Percentiles rank a stretch among this genome's conserved stretches.
phyloP scores from a whole-genome alignment of 2,329 filamentous ascomycete genomes.

The Sarocladiaceae sp. region DNA sequence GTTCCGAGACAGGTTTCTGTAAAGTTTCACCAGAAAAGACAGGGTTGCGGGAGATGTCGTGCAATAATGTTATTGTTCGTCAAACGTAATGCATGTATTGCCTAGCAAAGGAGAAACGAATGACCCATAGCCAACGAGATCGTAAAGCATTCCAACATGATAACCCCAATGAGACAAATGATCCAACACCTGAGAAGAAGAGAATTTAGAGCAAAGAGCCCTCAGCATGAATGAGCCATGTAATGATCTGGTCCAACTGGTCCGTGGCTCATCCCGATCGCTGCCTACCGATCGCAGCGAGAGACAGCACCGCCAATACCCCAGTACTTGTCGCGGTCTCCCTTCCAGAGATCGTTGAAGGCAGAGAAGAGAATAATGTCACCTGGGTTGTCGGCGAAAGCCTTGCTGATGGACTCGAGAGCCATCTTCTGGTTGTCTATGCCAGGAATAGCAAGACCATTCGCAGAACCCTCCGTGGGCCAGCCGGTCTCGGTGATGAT shows the following conservation, averaged over 20 bases:
- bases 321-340: constrained; percentile 72
- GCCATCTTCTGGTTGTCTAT: constrained; percentile 62
- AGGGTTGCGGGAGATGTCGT: background rate
- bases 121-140: background rate
- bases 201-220: background rate
- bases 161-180: no score
- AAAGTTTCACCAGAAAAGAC: no score
- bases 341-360: constrained; percentile 79
- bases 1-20: no score
- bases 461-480: constrained; percentile 65
- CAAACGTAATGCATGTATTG: background rate
- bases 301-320: constrained; percentile 47
- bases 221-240: background rate
- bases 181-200: background rate
- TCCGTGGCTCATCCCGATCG: constrained; percentile 1
- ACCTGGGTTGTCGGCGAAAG: constrained; percentile 46
- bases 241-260: background rate
- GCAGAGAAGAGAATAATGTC: constrained; percentile 71
- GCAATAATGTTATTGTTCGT: background rate
- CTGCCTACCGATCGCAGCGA: constrained; percentile 15
- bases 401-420: constrained; percentile 57
- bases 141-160: background rate
- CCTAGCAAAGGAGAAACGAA: constrained; percentile 3
- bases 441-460: constrained; percentile 66
- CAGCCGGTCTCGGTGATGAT: constrained; percentile 83